Conservation (phyloP, 768 basidiomycete genomes). For the Xerocomus brunneocitrinus region DNA sequence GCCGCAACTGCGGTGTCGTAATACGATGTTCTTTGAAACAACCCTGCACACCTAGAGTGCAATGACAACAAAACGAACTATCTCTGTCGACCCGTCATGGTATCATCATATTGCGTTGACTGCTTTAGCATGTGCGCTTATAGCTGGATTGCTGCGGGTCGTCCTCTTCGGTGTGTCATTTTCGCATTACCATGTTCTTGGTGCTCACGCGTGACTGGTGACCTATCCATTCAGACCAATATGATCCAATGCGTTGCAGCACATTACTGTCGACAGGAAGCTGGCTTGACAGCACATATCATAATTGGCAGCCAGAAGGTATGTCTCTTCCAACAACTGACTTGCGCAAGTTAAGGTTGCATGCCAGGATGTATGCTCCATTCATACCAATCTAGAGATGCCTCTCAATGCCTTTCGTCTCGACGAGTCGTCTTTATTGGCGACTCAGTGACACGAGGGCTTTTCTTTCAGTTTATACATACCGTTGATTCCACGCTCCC, state of each 20-base stretch:
- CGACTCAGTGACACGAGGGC: slow-evolving; percentile 75
- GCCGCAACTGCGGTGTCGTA: neutral
- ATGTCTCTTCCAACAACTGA: slow-evolving; percentile 24
- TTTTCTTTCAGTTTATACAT: slow-evolving; percentile 74
- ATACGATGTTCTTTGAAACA: neutral
- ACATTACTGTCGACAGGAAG: slow-evolving; percentile 66
- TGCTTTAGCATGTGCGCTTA: slow-evolving; percentile 36
- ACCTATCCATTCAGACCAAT: slow-evolving; percentile 45
- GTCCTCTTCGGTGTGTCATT: slow-evolving; percentile 40
- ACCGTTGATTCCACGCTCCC: slow-evolving; percentile 56
- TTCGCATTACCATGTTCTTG: neutral
- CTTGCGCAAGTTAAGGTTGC: slow-evolving; percentile 7
- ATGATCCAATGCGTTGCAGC: slow-evolving; percentile 70
- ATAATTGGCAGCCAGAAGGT: slow-evolving; percentile 87
- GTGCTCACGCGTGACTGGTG: neutral
- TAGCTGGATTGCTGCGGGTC: slow-evolving; percentile 42
- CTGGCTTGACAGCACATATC: slow-evolving; percentile 67
- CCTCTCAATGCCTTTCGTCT: slow-evolving; percentile 49
- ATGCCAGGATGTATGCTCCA: slow-evolving; percentile 74
- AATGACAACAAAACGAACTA: slow-evolving; percentile 28
- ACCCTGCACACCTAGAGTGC: neutral
- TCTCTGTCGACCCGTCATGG: slow-evolving; percentile 44
- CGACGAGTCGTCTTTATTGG: slow-evolving; percentile 73
- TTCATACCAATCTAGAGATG: slow-evolving; percentile 54
- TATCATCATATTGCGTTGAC: slow-evolving; percentile 44